These are phyloP conservation scores for Capsaspora owczarzaki DNA, from an alignment of 78 protist species.

Conservation along the genomic window DNA sequence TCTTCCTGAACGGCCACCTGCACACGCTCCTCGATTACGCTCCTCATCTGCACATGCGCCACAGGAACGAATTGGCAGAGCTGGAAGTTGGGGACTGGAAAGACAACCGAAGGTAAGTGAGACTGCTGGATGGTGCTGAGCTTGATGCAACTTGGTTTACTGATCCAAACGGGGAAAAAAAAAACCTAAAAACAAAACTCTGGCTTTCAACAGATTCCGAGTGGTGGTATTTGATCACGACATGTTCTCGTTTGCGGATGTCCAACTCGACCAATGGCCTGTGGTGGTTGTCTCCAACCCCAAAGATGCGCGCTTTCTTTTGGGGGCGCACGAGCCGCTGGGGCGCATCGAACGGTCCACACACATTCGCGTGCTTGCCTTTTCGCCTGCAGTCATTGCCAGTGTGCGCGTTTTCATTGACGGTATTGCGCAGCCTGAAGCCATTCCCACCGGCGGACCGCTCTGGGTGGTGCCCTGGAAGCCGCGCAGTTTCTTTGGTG, in stretches of 20 bases:
- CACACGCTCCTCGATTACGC: not conserved
- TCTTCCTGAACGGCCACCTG: not conserved
- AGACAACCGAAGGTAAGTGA: not conserved
- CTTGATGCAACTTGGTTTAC: not conserved
- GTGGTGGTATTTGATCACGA: not conserved
- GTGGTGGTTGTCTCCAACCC: not conserved
- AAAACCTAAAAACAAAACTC: not conserved
- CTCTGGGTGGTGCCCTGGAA: too few relatives aligned
- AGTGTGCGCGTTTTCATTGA: too few relatives aligned
- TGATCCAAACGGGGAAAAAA: not conserved
- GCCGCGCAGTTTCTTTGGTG: too few relatives aligned
- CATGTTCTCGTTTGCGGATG: not conserved
- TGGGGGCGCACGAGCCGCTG: not conserved
- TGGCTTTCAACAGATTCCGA: not conserved
- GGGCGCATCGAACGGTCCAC: not conserved
- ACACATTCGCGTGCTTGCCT: not conserved
- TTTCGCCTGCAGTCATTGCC: not conserved
- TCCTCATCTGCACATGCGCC: not conserved
- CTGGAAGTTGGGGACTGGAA: not conserved
- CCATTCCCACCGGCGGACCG: too few relatives aligned
- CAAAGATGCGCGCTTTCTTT: not conserved
- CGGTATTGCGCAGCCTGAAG: too few relatives aligned
- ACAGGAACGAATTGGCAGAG: not conserved
- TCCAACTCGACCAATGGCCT: not conserved
- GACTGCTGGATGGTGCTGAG: not conserved